phyloP scores from a whole-genome alignment of 129 eudicot genomes.

The Saussurea involucrata region DNA sequence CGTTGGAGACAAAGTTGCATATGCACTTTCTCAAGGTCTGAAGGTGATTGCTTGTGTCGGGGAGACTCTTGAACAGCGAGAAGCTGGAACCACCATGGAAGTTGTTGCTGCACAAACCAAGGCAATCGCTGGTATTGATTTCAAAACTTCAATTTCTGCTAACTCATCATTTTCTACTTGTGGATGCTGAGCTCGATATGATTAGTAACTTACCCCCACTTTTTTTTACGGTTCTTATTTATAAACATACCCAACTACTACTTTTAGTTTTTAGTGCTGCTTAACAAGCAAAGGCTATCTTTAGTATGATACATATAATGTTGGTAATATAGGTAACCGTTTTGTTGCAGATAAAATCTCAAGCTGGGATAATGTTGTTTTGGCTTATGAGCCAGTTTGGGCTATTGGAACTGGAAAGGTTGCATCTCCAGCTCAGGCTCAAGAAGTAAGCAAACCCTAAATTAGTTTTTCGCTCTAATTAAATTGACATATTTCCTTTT shows the following conservation, averaged over 20 bases:
- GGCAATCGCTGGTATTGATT: conserved; percentile 77
- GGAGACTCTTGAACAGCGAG: conserved; percentile 92
- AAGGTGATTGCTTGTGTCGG: conserved; percentile 99
- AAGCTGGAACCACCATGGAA: conserved; percentile 86
- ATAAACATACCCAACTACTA: not conserved
- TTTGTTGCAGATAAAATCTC: conserved; percentile 56
- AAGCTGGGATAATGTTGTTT: conserved; percentile 79
- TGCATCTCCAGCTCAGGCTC: conserved; percentile 96
- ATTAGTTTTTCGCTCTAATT: not conserved
- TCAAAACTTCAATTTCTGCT: not conserved
- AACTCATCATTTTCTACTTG: not conserved
- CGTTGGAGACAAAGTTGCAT: conserved; percentile 96
- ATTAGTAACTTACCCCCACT: not conserved
- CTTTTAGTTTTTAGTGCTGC: not conserved
- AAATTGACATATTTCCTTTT: not conserved
- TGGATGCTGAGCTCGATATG: not conserved
- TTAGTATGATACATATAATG: not conserved
- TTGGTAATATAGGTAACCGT: not conserved
- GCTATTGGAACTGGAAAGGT: conserved; percentile 99
- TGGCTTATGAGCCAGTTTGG: conserved; percentile 99
- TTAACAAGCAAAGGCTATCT: not conserved
- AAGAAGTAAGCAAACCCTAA: conserved; percentile 63
- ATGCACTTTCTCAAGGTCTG: conserved; percentile 91
- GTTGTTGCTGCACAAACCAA: conserved; percentile 98
- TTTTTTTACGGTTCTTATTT: not conserved